A percentile compares a stretch with the other conserved stretches of the same genome.
Conservation (phyloP, 2,329 filamentous ascomycete species). For the Sordariomycetes sp. region DNA sequence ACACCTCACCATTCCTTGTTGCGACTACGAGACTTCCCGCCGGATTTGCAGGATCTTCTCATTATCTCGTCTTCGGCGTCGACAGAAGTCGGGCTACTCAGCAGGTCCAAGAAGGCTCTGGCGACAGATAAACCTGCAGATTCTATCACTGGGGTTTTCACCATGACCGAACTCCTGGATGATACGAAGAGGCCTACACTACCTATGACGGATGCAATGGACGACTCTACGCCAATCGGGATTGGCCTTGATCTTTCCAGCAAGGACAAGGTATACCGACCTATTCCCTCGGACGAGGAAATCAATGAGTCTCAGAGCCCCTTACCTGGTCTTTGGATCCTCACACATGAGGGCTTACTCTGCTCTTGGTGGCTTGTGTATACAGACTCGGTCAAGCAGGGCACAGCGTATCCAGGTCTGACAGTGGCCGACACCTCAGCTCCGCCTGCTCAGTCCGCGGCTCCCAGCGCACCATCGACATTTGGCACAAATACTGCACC, state of each 20-base stretch:
- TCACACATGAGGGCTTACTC: constrained; percentile 84
- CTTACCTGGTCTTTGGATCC: constrained; percentile 71
- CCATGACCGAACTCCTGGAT: constrained; percentile 60
- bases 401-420: constrained; percentile 65
- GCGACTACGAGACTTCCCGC: constrained; percentile 71
- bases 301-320: constrained; percentile 72
- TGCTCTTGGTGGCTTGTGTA: constrained; percentile 90
- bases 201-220: constrained; percentile 52
- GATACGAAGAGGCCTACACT: constrained; percentile 69
- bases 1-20: constrained; percentile 69
- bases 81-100: constrained; percentile 70
- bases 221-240: constrained; percentile 71
- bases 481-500: constrained; percentile 19
- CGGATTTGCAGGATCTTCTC: constrained; percentile 70
- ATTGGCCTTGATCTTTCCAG: constrained; percentile 76
- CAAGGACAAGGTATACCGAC: constrained; percentile 67
- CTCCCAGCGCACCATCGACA: constrained; percentile 17
- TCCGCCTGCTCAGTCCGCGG: too few relatives aligned
- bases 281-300: constrained; percentile 67
- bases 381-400: constrained; percentile 70
- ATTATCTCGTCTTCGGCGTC: constrained; percentile 75
- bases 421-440: constrained; percentile 31
- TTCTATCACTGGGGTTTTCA: constrained; percentile 58
- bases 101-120: constrained; percentile 61
- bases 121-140: constrained; percentile 50